Conservation (phyloP, 2,329 filamentous ascomycete genomes). For the Sporothrix brasiliensis region DNA sequence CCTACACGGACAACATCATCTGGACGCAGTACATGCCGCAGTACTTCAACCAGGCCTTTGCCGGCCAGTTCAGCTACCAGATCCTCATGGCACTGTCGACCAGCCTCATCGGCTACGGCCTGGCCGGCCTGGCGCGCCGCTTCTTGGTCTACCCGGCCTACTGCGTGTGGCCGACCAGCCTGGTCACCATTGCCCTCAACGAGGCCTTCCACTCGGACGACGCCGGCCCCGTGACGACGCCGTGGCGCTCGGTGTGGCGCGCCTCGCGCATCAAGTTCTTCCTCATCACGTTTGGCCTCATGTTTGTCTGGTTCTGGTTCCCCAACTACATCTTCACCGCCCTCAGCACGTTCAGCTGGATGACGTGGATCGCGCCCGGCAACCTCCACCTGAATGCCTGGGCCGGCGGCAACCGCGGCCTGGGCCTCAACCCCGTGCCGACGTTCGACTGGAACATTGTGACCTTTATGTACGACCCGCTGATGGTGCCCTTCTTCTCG, state of each 20-base stretch:
- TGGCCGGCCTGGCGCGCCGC: conserved; percentile 54
- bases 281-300: conserved; percentile 47
- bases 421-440: conserved; percentile 45
- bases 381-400: conserved; percentile 43
- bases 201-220: conserved; percentile 52
- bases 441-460: conserved; percentile 49
- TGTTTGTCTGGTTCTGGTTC: conserved; percentile 58
- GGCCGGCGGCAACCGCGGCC: conserved; percentile 43
- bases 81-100: conserved; percentile 54
- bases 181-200: conserved; percentile 54
- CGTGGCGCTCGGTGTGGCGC: conserved; percentile 42
- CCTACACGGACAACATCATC: conserved; percentile 39
- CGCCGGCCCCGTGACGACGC: conserved; percentile 42
- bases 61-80: conserved; percentile 54
- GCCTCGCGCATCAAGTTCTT: conserved; percentile 52
- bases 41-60: conserved; percentile 46
- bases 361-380: conserved; percentile 56
- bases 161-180: conserved; percentile 55
- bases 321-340: conserved; percentile 54
- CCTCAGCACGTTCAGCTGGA: conserved; percentile 54
- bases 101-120: conserved; percentile 59
- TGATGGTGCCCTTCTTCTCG: conserved; percentile 53
- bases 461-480: conserved; percentile 30
- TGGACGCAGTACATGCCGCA: conserved; percentile 49
- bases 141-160: conserved; percentile 57